phyloP scores from a whole-genome alignment of 345 rosid species.

The Cochlearia excelsa region DNA sequence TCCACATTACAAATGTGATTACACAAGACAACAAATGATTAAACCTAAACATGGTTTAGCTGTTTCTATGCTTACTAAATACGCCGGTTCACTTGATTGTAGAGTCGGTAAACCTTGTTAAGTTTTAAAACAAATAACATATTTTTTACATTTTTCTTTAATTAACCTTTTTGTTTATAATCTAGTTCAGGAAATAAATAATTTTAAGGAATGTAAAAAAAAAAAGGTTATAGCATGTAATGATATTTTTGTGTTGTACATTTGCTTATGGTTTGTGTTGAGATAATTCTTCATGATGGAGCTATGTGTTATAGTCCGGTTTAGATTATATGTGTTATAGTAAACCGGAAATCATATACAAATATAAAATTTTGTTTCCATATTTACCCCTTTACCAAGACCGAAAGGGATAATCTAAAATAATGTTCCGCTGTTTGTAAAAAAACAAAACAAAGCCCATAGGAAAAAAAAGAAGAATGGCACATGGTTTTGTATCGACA shows the following conservation, averaged over 20 bases:
- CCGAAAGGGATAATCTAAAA: slow-evolving; percentile 31
- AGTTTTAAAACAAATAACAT: not conserved
- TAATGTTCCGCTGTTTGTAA: slow-evolving; percentile 32
- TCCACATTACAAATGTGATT: slow-evolving; percentile 17
- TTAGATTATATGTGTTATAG: no score
- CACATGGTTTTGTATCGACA: slow-evolving; percentile 38
- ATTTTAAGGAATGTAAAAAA: slow-evolving; percentile 22
- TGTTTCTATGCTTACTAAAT: slow-evolving; percentile 39
- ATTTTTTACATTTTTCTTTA: no score
- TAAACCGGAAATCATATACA: no score
- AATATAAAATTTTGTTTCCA: not conserved
- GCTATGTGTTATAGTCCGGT: no score
- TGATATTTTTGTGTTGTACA: not conserved
- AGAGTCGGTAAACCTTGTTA: slow-evolving; percentile 30
- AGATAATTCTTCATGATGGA: no score
- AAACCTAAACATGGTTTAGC: slow-evolving; percentile 37
- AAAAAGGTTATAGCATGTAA: slow-evolving; percentile 12
- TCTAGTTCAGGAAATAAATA: slow-evolving; percentile 23
- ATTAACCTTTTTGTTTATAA: not conserved
- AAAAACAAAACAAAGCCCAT: slow-evolving; percentile 31
- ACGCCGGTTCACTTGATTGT: slow-evolving; percentile 45
- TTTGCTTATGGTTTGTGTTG: no score
- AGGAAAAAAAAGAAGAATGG: slow-evolving; percentile 18
- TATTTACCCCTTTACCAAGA: slow-evolving; percentile 22
- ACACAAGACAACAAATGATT: slow-evolving; percentile 32